Evolutionary conservation across 306 rosid genomes (phyloP), one percentile per base, ranked within the genome.

Genomic region (Prunus dulcis): DNA sequence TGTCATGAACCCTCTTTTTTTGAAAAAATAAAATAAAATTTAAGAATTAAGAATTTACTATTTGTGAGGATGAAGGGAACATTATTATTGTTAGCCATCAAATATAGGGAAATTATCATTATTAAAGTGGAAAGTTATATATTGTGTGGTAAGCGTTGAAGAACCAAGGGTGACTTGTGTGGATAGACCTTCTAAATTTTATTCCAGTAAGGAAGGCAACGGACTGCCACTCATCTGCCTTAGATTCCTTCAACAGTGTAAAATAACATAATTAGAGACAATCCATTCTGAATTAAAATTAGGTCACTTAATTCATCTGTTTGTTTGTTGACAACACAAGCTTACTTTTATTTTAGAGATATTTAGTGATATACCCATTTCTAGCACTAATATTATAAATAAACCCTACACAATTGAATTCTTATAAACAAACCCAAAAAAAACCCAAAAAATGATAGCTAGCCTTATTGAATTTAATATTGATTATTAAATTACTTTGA

Each of bases 201-300:
- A 67, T 74, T 66, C 73, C 74, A 41, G 45, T 38, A 62, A 64
- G 13, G 62, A 76, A 78, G 79, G 57, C 57, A 80, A 53, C 73
- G 65, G 30, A 58, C 3, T 76, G 68, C 78, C 69, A 74, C 79
- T 83, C 83, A 75, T 69, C 55, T 71, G 77, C 76, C 73, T 72
- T 77, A 71, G 86, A 83, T 81, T 88, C 89, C 79, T 71, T 34
- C 65, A 12, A 32, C 64, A 4, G 1, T 53, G 2, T 46, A 14
- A 34, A 38, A 51, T 2, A 27, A 49, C 6, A 55, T 55, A 55
- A 55, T n/a, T n/a, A 55, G 25, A 55, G 23, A 55, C 60, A 50
- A 4, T 3, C 0, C 55, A 50, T 14, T 28, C 32, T 28, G 4
- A 28, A 32, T 4, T 32, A 32, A 32, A 32, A 32, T 4, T 32